Conservation (phyloP, 495 filamentous ascomycete genomes). For the Hypoxylon fuscum region DNA sequence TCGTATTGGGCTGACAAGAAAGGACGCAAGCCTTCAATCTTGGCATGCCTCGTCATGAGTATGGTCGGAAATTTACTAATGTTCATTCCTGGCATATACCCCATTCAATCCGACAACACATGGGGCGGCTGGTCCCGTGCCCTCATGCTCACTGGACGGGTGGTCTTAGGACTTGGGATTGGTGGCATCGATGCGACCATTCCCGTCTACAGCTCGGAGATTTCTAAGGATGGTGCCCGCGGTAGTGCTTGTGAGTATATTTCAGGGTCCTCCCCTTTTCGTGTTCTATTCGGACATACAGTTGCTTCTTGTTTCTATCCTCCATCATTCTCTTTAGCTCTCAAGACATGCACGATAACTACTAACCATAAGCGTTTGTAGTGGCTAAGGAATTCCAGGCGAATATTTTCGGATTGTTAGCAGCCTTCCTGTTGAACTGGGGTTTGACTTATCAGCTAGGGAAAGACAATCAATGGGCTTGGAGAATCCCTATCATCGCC, state of each 20-base stretch:
- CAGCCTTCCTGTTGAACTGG: constrained; percentile 61
- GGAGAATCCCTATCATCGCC: constrained; percentile 64
- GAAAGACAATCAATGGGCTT: constrained; percentile 56
- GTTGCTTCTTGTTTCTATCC: no score
- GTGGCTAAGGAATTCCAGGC: constrained; percentile 66
- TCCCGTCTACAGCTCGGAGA: constrained; percentile 64
- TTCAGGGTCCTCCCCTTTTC: neutral
- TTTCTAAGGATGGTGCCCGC: constrained; percentile 57
- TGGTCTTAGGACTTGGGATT: constrained; percentile 65
- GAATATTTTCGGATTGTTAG: constrained; percentile 66
- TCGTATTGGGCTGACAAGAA: constrained; percentile 56
- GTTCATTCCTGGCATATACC: constrained; percentile 61
- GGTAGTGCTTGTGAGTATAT: constrained; percentile 53
- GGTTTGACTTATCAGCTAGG: constrained; percentile 48
- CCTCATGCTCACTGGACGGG: constrained; percentile 61
- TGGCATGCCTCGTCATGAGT: constrained; percentile 58
- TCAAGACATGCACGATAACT: no score
- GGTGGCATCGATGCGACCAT: constrained; percentile 66
- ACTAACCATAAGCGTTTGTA: no score
- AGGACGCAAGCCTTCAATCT: constrained; percentile 61
- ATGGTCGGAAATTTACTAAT: constrained; percentile 63
- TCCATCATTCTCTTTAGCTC: no score
- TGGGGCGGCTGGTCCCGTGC: constrained; percentile 51
- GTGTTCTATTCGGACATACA: no score
- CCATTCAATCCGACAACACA: constrained; percentile 21